Evolutionary conservation across 352 stramenopile genomes (phyloP), one percentile per base, ranked within the genome.

Genomic region (Phytophthora pistaciae): DNA sequence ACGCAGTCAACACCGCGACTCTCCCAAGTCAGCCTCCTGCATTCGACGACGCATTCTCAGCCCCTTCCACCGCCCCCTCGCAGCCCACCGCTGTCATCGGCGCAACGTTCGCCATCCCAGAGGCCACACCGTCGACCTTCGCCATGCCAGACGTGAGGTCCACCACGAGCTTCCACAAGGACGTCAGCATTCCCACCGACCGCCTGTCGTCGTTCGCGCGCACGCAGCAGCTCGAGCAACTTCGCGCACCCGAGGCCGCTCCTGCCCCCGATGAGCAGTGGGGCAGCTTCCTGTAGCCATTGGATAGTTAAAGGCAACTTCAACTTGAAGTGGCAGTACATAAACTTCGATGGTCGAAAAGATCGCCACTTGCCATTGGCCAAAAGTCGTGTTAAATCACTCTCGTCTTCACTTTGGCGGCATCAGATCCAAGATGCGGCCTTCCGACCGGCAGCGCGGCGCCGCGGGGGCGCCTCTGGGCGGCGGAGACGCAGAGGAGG

Each of bases 391-490:
- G 25, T 25, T 29, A 61, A 52, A 33, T 64, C 48, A 60, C n/a
- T 66, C 60, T 48, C 38, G 52, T 54, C 53, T 58, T n/a, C 29
- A 33, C 29, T 33, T 0, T 33, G 5, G 5, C 29, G 6, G 54
- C 31, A 75, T 71, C 62, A 71, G 56, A 72, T 75, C 49, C 31
- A 62, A 60, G 52, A 72, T 74, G 65, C 61, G 55, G 29, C 62
- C 56, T 25, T 52, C 42, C 3, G 57, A 72, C 40, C 42, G 53
- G 56, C 40, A 31, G 44, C 60, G 54, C 18, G 55, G 33, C 4
- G 44, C 29, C 25, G 29, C 56, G 7, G 44, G 36, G 3, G 16
- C 53, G 13, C 11, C 56, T 58, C 52, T 53, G 13, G 54, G 33
- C 21, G 53, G 52, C 9, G 65, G 69, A 27, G 60, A 75, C 18